Percentiles rank a stretch among this genome's conserved stretches.
phyloP scores from a whole-genome alignment of 345 rosid genomes.

The Hibiscus trionum region DNA sequence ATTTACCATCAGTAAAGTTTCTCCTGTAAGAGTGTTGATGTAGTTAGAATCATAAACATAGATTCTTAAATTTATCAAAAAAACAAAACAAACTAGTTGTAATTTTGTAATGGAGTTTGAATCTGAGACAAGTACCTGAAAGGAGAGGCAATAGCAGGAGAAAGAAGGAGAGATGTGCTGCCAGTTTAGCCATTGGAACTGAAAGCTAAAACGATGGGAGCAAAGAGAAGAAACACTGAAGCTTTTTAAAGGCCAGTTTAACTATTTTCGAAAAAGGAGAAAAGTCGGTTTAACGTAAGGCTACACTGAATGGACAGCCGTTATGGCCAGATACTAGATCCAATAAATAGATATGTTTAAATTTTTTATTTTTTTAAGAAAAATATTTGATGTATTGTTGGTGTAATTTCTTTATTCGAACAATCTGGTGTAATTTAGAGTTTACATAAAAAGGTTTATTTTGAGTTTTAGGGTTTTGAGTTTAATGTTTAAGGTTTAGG shows the following conservation, averaged over 20 bases:
- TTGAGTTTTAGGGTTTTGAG: no score
- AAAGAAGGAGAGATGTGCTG: constrained; percentile 1
- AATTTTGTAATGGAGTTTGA: not conserved
- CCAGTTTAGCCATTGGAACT: constrained; percentile 17
- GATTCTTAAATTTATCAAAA: not conserved
- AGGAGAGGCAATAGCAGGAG: constrained; percentile 21
- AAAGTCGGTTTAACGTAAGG: constrained; percentile 8
- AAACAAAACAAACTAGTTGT: not conserved
- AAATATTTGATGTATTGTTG: no score
- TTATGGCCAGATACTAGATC: not conserved
- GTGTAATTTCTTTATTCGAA: no score
- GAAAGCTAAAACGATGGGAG: not conserved
- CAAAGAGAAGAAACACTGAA: not conserved
- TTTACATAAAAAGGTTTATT: no score
- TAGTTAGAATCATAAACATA: not conserved
- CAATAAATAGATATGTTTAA: not conserved
- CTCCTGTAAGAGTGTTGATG: constrained; percentile 21
- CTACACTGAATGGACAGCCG: constrained; percentile 14
- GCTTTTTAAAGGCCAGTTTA: not conserved
- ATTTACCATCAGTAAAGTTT: constrained; percentile 20
- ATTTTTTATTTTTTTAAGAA: no score
- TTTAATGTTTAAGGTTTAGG: no score
- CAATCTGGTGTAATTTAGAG: no score
- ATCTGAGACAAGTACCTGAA: constrained; percentile 16
- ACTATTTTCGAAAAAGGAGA: not conserved